Base-by-base conservation (phyloP, 2,329 filamentous ascomycete species). In the Metarhizium humberi region DNA sequence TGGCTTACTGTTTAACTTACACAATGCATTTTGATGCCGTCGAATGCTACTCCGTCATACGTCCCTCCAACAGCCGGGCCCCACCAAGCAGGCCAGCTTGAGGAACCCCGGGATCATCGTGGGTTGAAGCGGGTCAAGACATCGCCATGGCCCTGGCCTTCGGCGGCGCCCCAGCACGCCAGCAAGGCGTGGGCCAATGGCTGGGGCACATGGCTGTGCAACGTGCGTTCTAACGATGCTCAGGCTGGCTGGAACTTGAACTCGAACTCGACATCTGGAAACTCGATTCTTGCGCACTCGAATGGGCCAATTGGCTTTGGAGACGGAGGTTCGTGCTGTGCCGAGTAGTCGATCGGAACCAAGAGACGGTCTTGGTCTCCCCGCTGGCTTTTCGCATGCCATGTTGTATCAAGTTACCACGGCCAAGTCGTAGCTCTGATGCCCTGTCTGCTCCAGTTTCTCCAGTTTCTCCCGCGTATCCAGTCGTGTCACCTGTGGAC, bases 151-250 rank as follows among this genome's bases (percentile, higher is more conserved):
- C 43, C 34, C n/a, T 29, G 40, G 14, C 50, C 48, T 32, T 48
- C 45, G 25, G 13, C 18, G 45, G 47, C 51, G 42, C 56, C 50
- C 46, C 40, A 42, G 40, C 40, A 42, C 40, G 14, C 54, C 53
- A 54, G 46, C 42, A 57, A 49, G 55, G 62, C 62, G 63, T 67
- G 64, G 67, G 59, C 73, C 73, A 75, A 75, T 75, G 63, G 62
- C 68, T 73, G 65, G 63, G 64, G 67, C 73, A 75, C 73, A 74
- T 75, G 71, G 57, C 60, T 56, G 53, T 59, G 52, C 53, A 58
- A 61, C 55, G 60, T 65, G 60, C 57, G 52, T 60, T 59, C 59
- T 59, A 59, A 64, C 60, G 67, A 61, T 52, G 49, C 55, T 58
- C 30, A 46, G 30, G 51, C 51, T 53, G 42, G 51, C 16, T 20